A percentile compares a stretch with the other conserved stretches of the same genome.
phyloP scores from a whole-genome alignment of 225 moss, liverwort and hornwort species.

The Neckera pumila region DNA sequence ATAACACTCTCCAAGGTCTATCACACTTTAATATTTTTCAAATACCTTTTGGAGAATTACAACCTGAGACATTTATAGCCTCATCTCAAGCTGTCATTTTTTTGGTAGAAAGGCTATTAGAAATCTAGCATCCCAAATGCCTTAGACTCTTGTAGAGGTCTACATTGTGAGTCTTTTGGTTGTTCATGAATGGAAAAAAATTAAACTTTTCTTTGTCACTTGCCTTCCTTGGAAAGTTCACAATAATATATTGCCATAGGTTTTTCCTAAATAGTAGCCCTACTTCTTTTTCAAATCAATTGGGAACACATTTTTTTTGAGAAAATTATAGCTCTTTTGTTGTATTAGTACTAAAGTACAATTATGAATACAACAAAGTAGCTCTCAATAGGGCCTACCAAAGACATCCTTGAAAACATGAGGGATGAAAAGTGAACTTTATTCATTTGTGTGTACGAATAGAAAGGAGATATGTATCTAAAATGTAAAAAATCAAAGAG shows the following conservation, averaged over 20 bases:
- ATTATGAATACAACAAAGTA: accelerated
- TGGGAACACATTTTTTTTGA: accelerated
- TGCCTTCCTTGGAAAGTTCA: background rate
- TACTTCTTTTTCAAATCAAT: background rate
- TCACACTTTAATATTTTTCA: background rate
- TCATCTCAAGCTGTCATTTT: accelerated
- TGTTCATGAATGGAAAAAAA: background rate
- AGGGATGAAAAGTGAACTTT: background rate
- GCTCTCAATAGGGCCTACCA: accelerated
- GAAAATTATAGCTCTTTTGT: background rate
- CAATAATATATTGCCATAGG: background rate
- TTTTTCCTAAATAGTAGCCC: background rate
- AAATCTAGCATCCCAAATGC: background rate
- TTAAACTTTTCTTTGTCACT: background rate
- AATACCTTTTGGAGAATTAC: accelerated
- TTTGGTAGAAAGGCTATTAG: background rate
- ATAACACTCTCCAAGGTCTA: background rate
- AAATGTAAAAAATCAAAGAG: background rate
- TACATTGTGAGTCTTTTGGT: accelerated
- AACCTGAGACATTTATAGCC: background rate
- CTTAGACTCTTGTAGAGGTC: accelerated
- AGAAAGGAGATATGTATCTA: accelerated
- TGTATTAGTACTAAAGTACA: accelerated
- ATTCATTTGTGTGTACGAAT: background rate
- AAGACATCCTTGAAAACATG: background rate